Conservation (phyloP, 129 eudicot genomes). For the Flaveria trinervia region DNA sequence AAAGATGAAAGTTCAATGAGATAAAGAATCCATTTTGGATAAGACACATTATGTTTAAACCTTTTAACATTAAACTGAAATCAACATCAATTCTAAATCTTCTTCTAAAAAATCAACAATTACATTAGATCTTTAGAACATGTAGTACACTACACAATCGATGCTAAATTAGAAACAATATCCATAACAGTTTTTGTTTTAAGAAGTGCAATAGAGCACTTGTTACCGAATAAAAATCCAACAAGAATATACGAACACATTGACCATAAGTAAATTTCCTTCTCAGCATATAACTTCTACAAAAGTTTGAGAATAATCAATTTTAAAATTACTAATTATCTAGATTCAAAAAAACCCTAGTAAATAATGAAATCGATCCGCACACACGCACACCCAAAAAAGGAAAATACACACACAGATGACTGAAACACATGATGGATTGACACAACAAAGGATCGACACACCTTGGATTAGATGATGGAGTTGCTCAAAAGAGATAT, state of each 20-base stretch:
- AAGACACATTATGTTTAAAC: background rate
- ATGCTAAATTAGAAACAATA: constrained; percentile 34
- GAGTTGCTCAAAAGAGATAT: constrained; percentile 20
- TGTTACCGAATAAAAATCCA: constrained; percentile 9
- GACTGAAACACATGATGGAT: constrained; percentile 2
- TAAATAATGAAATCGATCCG: background rate
- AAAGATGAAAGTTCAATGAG: constrained; percentile 20
- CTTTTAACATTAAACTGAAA: background rate
- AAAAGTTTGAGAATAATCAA: constrained; percentile 15
- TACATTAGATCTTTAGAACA: constrained; percentile 3
- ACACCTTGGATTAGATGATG: constrained; percentile 14
- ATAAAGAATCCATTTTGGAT: background rate
- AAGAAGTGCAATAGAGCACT: constrained; percentile 1
- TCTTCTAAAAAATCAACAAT: background rate
- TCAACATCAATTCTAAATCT: constrained; percentile 13
- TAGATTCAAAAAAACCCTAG: constrained; percentile 12
- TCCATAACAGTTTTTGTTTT: constrained; percentile 17
- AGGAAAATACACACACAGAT: constrained; percentile 6
- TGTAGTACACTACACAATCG: background rate
- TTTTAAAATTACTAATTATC: constrained; percentile 7
- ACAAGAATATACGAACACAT: background rate
- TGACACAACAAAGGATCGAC: constrained; percentile 12
- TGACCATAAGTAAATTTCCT: constrained; percentile 29
- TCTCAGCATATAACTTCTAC: background rate
- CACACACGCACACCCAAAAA: constrained; percentile 3